Conservation (phyloP, 306 rosid species). For the Inga laurina region DNA sequence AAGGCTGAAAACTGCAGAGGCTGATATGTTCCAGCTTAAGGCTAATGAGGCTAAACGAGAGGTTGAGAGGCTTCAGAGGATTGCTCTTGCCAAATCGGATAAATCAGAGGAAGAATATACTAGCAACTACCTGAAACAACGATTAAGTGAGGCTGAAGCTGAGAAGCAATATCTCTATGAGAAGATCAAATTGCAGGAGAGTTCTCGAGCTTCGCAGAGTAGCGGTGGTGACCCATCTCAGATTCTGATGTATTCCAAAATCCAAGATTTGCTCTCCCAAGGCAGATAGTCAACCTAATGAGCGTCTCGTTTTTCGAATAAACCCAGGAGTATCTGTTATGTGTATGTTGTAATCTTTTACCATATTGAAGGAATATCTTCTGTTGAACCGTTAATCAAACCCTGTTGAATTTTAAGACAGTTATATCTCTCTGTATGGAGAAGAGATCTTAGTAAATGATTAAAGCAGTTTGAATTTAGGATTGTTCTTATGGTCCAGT, state of each 20-base stretch:
- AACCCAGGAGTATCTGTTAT: conserved; percentile 50
- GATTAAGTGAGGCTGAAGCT: conserved; percentile 89
- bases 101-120: conserved; percentile 98
- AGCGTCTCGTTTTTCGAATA: conserved; percentile 43
- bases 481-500: conserved; percentile 27
- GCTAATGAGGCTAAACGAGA: conserved; percentile 96
- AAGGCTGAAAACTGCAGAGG: conserved; percentile 92
- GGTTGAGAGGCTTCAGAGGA: conserved; percentile 91
- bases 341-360: conserved; percentile 31
- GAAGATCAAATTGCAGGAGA: conserved; percentile 96
- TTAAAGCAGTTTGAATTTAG: conserved; percentile 21
- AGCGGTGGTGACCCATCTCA: conserved; percentile 78
- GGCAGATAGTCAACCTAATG: conserved; percentile 69
- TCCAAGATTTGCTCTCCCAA: conserved; percentile 81
- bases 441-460: conserved; percentile 9
- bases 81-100: conserved; percentile 88
- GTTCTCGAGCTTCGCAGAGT: conserved; percentile 74
- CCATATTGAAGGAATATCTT: conserved; percentile 19
- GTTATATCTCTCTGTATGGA: conserved; percentile 18
- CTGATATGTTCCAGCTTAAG: conserved; percentile 95
- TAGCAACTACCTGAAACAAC: conserved; percentile 84
- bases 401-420: conserved; percentile 34
- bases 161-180: conserved; percentile 96
- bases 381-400: conserved; percentile 35
- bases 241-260: conserved; percentile 49